Conservation (phyloP, 2,329 filamentous ascomycete species). For the Trematosphaeria pertusa region DNA sequence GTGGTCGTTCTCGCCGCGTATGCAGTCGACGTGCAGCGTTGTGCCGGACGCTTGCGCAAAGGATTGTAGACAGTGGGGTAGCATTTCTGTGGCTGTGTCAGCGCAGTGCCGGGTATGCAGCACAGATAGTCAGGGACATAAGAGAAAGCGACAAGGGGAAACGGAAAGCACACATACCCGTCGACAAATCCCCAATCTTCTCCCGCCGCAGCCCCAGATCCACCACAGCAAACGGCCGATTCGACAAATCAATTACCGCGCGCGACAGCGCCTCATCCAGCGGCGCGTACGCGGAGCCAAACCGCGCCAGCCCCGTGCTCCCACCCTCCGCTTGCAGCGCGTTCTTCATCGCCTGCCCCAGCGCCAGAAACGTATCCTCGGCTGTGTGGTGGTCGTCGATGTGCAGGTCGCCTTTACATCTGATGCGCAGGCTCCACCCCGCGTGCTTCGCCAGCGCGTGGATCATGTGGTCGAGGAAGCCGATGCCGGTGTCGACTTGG, state of each 20-base stretch:
- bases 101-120: too few relatives aligned
- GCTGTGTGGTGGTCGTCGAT: constrained; percentile 99
- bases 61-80: constrained; percentile 92
- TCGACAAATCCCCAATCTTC: constrained; percentile 88
- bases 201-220: constrained; percentile 86
- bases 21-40: constrained; percentile 93
- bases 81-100: constrained; percentile 99
- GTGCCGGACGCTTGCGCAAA: constrained; percentile 90
- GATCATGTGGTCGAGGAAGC: constrained; percentile 98
- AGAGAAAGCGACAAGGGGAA: too few relatives aligned
- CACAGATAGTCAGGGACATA: too few relatives aligned
- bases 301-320: constrained; percentile 84
- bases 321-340: constrained; percentile 79
- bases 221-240: constrained; percentile 84
- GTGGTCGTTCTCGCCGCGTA: constrained; percentile 92
- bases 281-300: constrained; percentile 89
- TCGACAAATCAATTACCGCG: constrained; percentile 93
- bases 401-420: constrained; percentile 87
- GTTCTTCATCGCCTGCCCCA: constrained; percentile 82
- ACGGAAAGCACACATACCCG: too few relatives aligned
- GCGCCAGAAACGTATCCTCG: constrained; percentile 91
- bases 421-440: constrained; percentile 86
- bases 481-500: constrained; percentile 89
- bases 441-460: constrained; percentile 96
- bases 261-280: constrained; percentile 94